These are phyloP conservation scores for Staphylotrichum longicolle DNA, from an alignment of 495 filamentous ascomycete species.

Conservation along the genomic window DNA sequence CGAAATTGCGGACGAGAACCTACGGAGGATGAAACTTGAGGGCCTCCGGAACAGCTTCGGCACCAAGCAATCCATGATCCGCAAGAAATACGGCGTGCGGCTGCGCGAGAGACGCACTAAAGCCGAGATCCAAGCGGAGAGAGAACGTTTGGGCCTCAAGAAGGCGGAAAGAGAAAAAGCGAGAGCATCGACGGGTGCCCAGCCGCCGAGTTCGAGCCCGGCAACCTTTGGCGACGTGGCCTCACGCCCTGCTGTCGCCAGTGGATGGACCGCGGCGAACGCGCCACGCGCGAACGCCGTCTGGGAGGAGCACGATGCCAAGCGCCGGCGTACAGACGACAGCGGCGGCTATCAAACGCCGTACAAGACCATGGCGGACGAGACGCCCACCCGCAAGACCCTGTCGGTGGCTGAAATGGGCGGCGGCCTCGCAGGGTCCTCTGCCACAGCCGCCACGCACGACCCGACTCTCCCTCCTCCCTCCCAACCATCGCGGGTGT, in stretches of 20 bases:
- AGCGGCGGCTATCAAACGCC: constrained; percentile 24
- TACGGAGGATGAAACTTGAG: constrained; percentile 35
- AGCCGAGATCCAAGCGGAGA: constrained; percentile 44
- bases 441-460: constrained; percentile 32
- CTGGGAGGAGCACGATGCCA: constrained; percentile 33
- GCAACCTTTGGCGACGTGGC: not conserved
- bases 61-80: constrained; percentile 50
- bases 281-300: constrained; percentile 20
- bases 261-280: constrained; percentile 36
- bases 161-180: constrained; percentile 25
- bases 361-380: constrained; percentile 14
- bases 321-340: constrained; percentile 31
- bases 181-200: not conserved
- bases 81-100: constrained; percentile 49
- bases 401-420: constrained; percentile 35
- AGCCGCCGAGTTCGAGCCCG: constrained; percentile 4
- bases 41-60: constrained; percentile 47
- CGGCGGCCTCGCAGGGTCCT: constrained; percentile 32
- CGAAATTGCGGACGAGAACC: constrained; percentile 34
- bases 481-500: constrained; percentile 17
- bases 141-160: constrained; percentile 39
- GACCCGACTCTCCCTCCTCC: constrained; percentile 34
- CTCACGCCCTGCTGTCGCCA: constrained; percentile 15
- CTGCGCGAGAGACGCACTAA: constrained; percentile 46
- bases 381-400: constrained; percentile 32